Evolutionary conservation across 2,329 filamentous ascomycete species (phyloP), one percentile per base, ranked within the genome.

Genomic region (Acrocalymma vagum): DNA sequence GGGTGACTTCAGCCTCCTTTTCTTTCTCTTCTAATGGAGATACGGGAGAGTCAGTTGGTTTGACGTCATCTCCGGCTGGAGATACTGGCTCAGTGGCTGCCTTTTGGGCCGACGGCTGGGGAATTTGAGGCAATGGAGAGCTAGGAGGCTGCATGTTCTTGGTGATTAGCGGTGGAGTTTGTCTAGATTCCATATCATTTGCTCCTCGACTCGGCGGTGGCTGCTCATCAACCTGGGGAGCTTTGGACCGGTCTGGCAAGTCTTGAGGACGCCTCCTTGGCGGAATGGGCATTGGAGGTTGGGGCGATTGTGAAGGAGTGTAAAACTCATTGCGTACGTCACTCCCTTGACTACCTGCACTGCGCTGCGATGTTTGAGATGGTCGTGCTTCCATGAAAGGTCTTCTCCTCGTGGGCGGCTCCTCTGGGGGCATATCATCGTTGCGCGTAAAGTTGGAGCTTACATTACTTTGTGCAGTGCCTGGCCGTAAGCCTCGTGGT

Each of bases 311-410:
- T 11, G 53, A 49, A 27, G 53, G 63, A 9, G 57, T 62, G 15
- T 56, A 47, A 16, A 65, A 60, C 13, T 54, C 53, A 1, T 48
- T 48, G 22, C 49, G 42, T 23, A 45, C 44, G 13, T 59, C 58
- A 25, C 44, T 45, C 4, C 47, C 50, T 33, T 58, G 53, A 34
- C 53, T 65, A 29, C 41, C 54, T n/a, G 53, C 27, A 41, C 58
- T 65, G 10, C 52, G 47, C 37, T 62, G 56, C 5, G 61, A 63
- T 20, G 46, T 30, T 10, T 61, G 55, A 17, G 64, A 60, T 18
- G 58, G 53, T 8, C 60, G 48, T n/a, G 59, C 78, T 44, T 85
- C 80, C 82, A 88, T 86, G 0, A 84, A 83, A 2, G 85, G 85
- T 32, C 85, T 73, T 62, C 79, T 84, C 47, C 85, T 76, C 53